Conservation (phyloP, 2,329 filamentous ascomycete species). For the Didymella keratinophila region DNA sequence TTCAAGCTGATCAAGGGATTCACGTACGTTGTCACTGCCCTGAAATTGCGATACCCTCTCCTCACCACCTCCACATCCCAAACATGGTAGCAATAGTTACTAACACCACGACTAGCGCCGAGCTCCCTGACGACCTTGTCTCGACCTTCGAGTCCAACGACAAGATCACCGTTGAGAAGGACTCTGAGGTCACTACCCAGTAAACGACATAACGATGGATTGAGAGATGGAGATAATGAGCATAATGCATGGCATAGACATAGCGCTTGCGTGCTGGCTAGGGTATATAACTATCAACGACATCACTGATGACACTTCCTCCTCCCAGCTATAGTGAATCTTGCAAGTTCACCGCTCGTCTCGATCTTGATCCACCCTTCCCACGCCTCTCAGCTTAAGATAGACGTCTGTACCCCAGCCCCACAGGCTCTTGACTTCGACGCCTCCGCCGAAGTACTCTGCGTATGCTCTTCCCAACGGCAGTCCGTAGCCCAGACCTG, state of each 20-base stretch:
- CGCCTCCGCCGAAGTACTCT: slow-evolving; percentile 96
- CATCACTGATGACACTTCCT: slow-evolving; percentile 2
- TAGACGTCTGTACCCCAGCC: slow-evolving; percentile 85
- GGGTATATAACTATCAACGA: slow-evolving; percentile 23
- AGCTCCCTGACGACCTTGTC: slow-evolving; percentile 73
- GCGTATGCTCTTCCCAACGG: slow-evolving; percentile 92
- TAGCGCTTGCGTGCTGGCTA: slow-evolving; percentile 17
- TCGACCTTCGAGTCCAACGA: slow-evolving; percentile 71
- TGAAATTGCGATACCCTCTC: too few species aligned
- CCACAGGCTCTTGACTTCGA: slow-evolving; percentile 92
- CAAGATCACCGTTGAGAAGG: slow-evolving; percentile 80
- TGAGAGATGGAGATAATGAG: slow-evolving; percentile 13
- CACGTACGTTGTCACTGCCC: slow-evolving; percentile 68
- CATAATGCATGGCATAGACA: slow-evolving; percentile 18
- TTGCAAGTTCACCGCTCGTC: background rate
- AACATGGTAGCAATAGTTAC: background rate
- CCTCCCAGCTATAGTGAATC: background rate
- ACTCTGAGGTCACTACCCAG: slow-evolving; percentile 75
- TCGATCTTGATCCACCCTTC: slow-evolving; percentile 48
- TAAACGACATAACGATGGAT: slow-evolving; percentile 53
- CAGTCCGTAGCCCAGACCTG: slow-evolving; percentile 90
- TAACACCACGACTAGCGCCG: slow-evolving; percentile 64
- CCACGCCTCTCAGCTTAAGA: slow-evolving; percentile 67
- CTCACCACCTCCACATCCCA: too few species aligned
- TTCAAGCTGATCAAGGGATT: slow-evolving; percentile 92